These are phyloP conservation scores for Phaeoacremonium minimum DNA, from an alignment of 2,329 filamentous ascomycete species.

Conservation along the genomic window DNA sequence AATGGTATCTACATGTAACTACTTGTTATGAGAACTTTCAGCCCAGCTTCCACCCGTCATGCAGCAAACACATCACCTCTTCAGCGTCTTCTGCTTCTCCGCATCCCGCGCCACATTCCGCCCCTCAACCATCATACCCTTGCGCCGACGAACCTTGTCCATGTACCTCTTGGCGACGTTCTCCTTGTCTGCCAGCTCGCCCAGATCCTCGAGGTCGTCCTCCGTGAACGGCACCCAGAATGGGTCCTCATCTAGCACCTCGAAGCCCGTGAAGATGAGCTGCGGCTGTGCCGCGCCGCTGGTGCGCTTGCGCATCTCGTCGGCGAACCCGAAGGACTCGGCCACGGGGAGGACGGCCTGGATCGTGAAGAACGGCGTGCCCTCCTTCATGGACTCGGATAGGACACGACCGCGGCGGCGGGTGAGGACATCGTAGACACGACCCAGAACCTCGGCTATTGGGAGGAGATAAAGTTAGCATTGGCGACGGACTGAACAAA, in stretches of 20 bases:
- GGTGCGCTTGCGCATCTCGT: slow-evolving; percentile 94
- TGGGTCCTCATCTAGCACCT: slow-evolving; percentile 90
- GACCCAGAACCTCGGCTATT: slow-evolving; percentile 82
- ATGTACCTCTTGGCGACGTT: slow-evolving; percentile 97
- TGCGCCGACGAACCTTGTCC: slow-evolving; percentile 79
- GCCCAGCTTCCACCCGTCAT: neutral
- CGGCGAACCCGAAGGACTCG: slow-evolving; percentile 91
- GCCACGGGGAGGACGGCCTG: slow-evolving; percentile 83
- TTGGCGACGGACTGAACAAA: too few relatives aligned
- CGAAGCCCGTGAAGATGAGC: slow-evolving; percentile 88
- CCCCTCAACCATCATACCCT: slow-evolving; percentile 82
- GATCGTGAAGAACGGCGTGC: slow-evolving; percentile 95
- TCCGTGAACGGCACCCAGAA: slow-evolving; percentile 98
- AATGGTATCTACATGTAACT: too few relatives aligned
- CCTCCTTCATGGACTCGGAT: slow-evolving; percentile 87
- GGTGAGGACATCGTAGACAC: slow-evolving; percentile 97
- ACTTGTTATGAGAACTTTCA: too few relatives aligned
- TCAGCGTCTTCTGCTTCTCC: slow-evolving; percentile 80
- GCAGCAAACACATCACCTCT: slow-evolving; percentile 31
- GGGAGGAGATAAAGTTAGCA: slow-evolving; percentile 13
- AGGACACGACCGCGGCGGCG: slow-evolving; percentile 85
- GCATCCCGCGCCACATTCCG: slow-evolving; percentile 76
- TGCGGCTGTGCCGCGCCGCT: slow-evolving; percentile 89
- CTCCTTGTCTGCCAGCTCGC: slow-evolving; percentile 87
- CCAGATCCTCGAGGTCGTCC: slow-evolving; percentile 92